Evolutionary conservation across 2,329 filamentous ascomycete genomes (phyloP), one percentile per base, ranked within the genome.

Genomic region (Calonectria leucothoes): DNA sequence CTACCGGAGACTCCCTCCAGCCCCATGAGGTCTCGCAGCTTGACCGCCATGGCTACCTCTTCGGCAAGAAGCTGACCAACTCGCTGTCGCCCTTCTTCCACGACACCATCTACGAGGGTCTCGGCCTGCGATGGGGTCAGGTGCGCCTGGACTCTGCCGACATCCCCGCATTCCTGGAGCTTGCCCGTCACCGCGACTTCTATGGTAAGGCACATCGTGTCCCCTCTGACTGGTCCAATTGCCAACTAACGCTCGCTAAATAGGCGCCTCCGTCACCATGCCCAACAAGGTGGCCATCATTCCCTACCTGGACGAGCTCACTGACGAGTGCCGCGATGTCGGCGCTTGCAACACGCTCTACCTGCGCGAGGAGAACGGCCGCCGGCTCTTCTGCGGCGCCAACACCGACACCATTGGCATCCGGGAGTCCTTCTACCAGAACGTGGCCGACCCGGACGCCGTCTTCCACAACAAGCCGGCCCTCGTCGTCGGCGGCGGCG

Each of bases 341-440:
- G 94, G 94, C 61, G 94, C 94, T 65, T 93, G 93, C 84, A 96
- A 97, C 87, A 97, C 94, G 0, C 89, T 96, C 66, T 96, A 93
- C 85, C 82, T 94, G 59, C 87, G 89, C 27, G 83, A 86, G 59
- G 86, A 87, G 20, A 83, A 87, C 59, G 88, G 89, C 65, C 84
- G 84, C 39, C 86, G 88, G 23, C 79, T 89, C 57, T 91, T 91
- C 76, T 91, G 93, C 83, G 94, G 94, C 67, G 93, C 94, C 52
- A 96, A 97, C 86, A 96, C 94, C 5, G 94, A 97, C 83, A 94
- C 93, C 73, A 89, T 95, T 70, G 94, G 94, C 35, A 93, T 96
- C 74, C 89, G 93, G 27, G 93, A 96, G 81, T 91, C 93, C 5
- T 94, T 96, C 78, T 83, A 88, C 63, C 88, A 89, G 76, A 93